phyloP scores from a whole-genome alignment of 345 rosid species.

The Brassica juncea region DNA sequence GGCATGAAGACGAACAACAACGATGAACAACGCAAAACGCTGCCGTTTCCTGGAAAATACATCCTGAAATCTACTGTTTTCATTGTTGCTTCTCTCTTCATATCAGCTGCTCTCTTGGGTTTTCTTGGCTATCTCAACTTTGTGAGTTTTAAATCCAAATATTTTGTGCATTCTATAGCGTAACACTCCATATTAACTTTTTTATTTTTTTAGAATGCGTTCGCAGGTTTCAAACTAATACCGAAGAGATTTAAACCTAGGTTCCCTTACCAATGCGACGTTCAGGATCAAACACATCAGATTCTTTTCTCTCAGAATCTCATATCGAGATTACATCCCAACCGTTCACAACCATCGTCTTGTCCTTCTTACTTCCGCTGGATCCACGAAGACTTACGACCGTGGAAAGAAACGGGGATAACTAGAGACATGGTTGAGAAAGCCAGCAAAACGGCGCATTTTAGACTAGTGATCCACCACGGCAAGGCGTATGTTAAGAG shows the following conservation, averaged over 20 bases:
- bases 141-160: conserved; percentile 12
- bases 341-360: conserved; percentile 29
- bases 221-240: conserved; percentile 2
- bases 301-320: background rate
- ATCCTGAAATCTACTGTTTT: conserved; percentile 11
- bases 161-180: background rate
- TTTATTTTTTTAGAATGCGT: background rate
- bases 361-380: conserved; percentile 73
- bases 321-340: background rate
- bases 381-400: conserved; percentile 76
- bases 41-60: background rate
- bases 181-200: background rate
- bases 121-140: background rate
- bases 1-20: conserved; percentile 4
- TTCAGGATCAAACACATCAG: conserved; percentile 7
- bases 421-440: conserved; percentile 52
- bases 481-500: conserved; percentile 63
- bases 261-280: conserved; percentile 30
- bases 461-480: conserved; percentile 51
- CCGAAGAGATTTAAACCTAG: background rate
- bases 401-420: conserved; percentile 63
- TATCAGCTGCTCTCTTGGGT: background rate
- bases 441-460: conserved; percentile 56
- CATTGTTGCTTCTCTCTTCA: conserved; percentile 21
- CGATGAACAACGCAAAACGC: background rate